Base-by-base conservation (phyloP, 768 basidiomycete genomes). In the Podaxis sp. region DNA sequence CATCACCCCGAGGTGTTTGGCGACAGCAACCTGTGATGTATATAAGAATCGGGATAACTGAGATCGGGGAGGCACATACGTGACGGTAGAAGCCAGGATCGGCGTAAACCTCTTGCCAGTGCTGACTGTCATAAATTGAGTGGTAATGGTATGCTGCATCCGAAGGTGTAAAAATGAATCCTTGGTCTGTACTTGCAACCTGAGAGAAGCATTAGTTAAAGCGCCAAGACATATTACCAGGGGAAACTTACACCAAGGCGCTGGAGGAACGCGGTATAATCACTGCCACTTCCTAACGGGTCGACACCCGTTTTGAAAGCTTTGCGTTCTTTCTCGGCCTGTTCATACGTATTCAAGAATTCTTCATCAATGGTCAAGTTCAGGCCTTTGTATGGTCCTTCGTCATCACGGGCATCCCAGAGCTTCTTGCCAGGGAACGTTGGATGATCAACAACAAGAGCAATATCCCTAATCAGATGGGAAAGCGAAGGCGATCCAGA, bases 261-360 rank as follows among this genome's bases (percentile, higher is more conserved):
- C 73, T 98, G 93, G 68, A 98, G 75, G 77, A 98, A 97, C 9
- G 93, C 89, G 0, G 96, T 97, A 67, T 82, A 98, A 73, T 98
- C 96, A 62, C 91, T 93, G 25, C 93, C 93, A 56, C 88, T 91
- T 43, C 93, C 93, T n/a, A 94, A 76, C 15, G 91, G 82, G 0
- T 46, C 41, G 38, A 94, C 73, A 19, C 80, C 82, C 2, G 74
- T 76, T n/a, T 73, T 69, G 9, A 76, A 71, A 27, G 75, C 70
- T 29, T 72, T 71, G 3, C 71, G 65, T 2, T 68, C 69, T 53
- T 68, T 64, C 65, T 80, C 71, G 12, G 74, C 68, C 22, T 74
- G 68, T 22, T 78, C 71, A 67, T 82, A 81, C 57, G 76, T 72
- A 9, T 69, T 67, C 55, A 80, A 46, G 51, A 78, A 80, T 19